Base-by-base conservation (phyloP, 116 monocot species). In the Phalaenopsis hybrid region DNA sequence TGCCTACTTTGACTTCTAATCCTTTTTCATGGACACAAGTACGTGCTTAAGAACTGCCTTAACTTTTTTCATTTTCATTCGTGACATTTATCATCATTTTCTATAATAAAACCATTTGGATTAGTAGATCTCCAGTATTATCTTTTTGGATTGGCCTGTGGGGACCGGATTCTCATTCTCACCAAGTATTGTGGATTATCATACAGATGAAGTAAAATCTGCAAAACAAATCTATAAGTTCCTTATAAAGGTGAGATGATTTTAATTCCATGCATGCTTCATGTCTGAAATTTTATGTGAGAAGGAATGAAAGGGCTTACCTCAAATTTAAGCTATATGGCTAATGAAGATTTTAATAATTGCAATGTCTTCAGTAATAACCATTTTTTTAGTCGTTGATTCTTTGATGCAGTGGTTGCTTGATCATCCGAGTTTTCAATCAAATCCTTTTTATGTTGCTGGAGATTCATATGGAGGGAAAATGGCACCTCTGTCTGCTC, bases 81-180 rank as follows among this genome's bases (percentile, higher is more conserved):
- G 12, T 75, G 55, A 46, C 75, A 75, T 4, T 72, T 63, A 59
- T n/a, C 41, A 59, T 17, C n/a, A 20, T n/a, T 59, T 50, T 50
- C 13, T 50, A 18, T 17, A 44, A 44, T 8, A 23, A 65, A 65
- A 3, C 51, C 11, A 10, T 34, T 57, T 77, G 58, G 31, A 37
- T 45, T 50, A 48, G n/a, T 43, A 84, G 84, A 59, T 84, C 46
- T 37, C 79, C 11, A 84, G 61, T 63, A 58, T 84, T 25, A 74
- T 84, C 9, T 84, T 84, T 75, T 51, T 84, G 28, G 84, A 84
- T 74, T 79, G 75, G 59, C 84, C 84, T 61, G 67, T 80, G 46
- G 79, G 84, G 23, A 75, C 80, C 80, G 84, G 84, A 7, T 84
- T 84, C 75, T 84, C 84, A 25, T 84, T 58, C 63, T 79, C 84